phyloP scores from a whole-genome alignment of 345 rosid genomes.

The Aquilaria sinensis region DNA sequence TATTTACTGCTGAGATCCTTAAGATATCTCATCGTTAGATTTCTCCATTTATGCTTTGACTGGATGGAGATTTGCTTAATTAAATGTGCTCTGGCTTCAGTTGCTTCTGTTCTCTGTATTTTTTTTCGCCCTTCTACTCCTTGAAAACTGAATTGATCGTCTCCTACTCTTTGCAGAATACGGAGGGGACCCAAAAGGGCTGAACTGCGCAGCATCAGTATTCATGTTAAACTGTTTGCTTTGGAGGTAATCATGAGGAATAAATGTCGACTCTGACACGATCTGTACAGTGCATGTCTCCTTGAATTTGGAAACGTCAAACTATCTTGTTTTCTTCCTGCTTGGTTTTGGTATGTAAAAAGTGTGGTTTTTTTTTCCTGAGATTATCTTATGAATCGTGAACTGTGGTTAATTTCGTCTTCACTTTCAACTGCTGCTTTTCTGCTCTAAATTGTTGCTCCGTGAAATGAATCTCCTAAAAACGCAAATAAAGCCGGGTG shows the following conservation, averaged over 20 bases:
- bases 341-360: too few species aligned
- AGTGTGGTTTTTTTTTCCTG: too few species aligned
- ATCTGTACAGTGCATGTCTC: too few species aligned
- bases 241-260: slow-evolving; percentile 1
- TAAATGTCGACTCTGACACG: slow-evolving; percentile 7
- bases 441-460: too few species aligned
- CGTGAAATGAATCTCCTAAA: too few species aligned
- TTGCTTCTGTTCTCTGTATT: neutral
- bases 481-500: too few species aligned
- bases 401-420: too few species aligned
- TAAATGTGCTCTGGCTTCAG: neutral
- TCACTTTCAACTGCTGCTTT: too few species aligned
- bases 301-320: too few species aligned
- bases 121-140: neutral
- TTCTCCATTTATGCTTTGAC: neutral
- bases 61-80: neutral
- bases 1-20: too few species aligned
- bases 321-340: too few species aligned
- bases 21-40: neutral
- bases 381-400: too few species aligned
- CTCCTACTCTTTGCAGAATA: slow-evolving; percentile 12
- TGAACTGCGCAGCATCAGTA: slow-evolving; percentile 2
- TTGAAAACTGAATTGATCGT: neutral
- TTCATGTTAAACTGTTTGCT: neutral
- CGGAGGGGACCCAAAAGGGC: slow-evolving; percentile 13